Evolutionary conservation across 192 early-diverging fungal species (phyloP).

Genomic region (Ambispora gerdemannii): DNA sequence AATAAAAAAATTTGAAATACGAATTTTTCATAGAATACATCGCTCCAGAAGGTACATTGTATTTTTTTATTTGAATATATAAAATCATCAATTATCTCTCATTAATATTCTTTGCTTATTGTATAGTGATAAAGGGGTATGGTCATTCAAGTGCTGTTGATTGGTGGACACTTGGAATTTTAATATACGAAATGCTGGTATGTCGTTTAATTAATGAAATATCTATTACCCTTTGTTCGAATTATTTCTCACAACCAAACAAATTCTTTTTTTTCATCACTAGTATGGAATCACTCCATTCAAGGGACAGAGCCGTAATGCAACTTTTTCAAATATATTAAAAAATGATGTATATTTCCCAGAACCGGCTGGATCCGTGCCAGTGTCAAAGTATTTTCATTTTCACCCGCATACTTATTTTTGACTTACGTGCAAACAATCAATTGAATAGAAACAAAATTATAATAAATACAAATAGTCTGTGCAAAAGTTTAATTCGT

Average conservation of each 20-base stretch:
- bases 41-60: conserved; percentile 79
- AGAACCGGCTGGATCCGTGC: conserved; percentile 32
- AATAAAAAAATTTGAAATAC: not conserved
- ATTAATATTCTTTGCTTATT: not conserved
- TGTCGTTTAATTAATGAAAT: not conserved
- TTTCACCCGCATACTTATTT: too few species aligned
- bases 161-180: conserved; percentile 98
- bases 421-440: too few species aligned
- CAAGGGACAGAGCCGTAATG: conserved; percentile 85
- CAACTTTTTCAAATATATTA: conserved; percentile 87
- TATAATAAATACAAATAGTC: too few species aligned
- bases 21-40: conserved; percentile 74
- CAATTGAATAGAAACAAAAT: too few species aligned
- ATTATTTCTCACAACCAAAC: not conserved
- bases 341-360: conserved; percentile 78
- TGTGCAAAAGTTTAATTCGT: conserved; percentile 74
- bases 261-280: not conserved
- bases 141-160: conserved; percentile 94
- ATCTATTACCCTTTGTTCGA: not conserved
- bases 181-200: conserved; percentile 97
- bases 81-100: not conserved
- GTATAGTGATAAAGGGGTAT: conserved; percentile 80
- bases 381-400: conserved; percentile 19
- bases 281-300: conserved; percentile 93
- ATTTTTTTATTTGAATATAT: not conserved